These are phyloP conservation scores for Acmispon strigosus DNA, from an alignment of 306 rosid genomes.

Conservation along the genomic window DNA sequence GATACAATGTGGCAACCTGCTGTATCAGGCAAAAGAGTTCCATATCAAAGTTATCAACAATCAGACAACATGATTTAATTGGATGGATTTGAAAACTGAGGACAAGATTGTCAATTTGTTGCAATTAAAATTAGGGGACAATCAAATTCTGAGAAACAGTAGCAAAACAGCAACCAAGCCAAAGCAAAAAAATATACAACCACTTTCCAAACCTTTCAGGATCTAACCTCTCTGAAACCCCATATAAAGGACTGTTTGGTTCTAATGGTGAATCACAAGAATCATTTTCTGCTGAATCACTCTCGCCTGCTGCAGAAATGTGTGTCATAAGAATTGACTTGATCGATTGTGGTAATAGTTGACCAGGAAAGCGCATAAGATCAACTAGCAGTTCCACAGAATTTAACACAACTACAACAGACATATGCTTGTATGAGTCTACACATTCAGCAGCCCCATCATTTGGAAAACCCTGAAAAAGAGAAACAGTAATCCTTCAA, in stretches of 20 bases:
- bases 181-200: not conserved
- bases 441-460: constrained; percentile 72
- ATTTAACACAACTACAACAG: constrained; percentile 75
- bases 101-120: not conserved
- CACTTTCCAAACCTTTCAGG: constrained; percentile 41
- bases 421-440: constrained; percentile 90
- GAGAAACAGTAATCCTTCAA: constrained; percentile 24
- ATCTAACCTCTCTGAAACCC: constrained; percentile 76
- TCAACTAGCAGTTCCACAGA: constrained; percentile 85
- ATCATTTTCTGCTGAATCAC: constrained; percentile 98
- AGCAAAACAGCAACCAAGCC: not conserved
- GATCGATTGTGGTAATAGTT: constrained; percentile 69
- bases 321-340: constrained; percentile 88
- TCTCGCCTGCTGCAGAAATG: constrained; percentile 90
- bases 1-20: no score
- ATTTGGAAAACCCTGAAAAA: constrained; percentile 78
- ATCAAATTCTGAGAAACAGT: not conserved
- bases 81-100: not conserved
- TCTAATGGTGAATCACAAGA: constrained; percentile 97
- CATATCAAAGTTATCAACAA: no score
- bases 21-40: no score
- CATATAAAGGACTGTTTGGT: constrained; percentile 96
- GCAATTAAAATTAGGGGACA: not conserved
- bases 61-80: not conserved
- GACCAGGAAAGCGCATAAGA: constrained; percentile 96